Conservation (phyloP, 2,329 filamentous ascomycete species). For the Cladophialophora immunda region DNA sequence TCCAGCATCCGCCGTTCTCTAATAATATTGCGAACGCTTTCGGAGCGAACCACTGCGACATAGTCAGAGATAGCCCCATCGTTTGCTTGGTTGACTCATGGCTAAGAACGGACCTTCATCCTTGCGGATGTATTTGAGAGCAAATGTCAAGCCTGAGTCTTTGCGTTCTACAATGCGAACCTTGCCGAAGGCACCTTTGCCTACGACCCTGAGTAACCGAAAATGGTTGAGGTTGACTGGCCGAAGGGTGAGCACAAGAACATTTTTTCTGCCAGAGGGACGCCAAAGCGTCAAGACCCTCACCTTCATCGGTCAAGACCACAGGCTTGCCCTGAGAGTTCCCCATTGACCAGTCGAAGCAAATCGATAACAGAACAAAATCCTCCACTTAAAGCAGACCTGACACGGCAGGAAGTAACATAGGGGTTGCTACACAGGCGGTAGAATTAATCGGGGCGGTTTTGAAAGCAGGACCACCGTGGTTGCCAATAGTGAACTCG, state of each 20-base stretch:
- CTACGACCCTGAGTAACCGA: constrained; percentile 90
- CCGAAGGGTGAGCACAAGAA: constrained; percentile 2
- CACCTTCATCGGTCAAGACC: constrained; percentile 92
- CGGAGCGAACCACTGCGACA: constrained; percentile 84
- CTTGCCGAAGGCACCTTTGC: constrained; percentile 97
- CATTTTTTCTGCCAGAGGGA: background rate
- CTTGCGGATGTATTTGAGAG: constrained; percentile 97
- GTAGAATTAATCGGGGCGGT: background rate
- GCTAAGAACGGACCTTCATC: constrained; percentile 78
- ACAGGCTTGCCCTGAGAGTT: constrained; percentile 95
- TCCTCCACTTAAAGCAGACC: constrained; percentile 17
- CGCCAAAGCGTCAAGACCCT: background rate
- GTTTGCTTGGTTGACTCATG: background rate
- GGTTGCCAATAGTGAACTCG: background rate
- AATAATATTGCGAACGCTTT: constrained; percentile 98
- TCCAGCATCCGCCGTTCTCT: constrained; percentile 97
- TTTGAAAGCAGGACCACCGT: constrained; percentile 1
- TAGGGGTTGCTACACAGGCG: constrained; percentile 4
- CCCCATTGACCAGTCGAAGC: constrained; percentile 70
- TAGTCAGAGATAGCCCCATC: constrained; percentile 12
- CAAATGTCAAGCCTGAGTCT: constrained; percentile 92
- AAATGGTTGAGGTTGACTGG: constrained; percentile 97
- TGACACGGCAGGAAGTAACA: constrained; percentile 14
- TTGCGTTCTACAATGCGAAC: constrained; percentile 98
- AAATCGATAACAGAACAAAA: constrained; percentile 11